These are phyloP conservation scores for Trichoderma atrobrunneum DNA, from an alignment of 2,329 filamentous ascomycete genomes.

Conservation along the genomic window DNA sequence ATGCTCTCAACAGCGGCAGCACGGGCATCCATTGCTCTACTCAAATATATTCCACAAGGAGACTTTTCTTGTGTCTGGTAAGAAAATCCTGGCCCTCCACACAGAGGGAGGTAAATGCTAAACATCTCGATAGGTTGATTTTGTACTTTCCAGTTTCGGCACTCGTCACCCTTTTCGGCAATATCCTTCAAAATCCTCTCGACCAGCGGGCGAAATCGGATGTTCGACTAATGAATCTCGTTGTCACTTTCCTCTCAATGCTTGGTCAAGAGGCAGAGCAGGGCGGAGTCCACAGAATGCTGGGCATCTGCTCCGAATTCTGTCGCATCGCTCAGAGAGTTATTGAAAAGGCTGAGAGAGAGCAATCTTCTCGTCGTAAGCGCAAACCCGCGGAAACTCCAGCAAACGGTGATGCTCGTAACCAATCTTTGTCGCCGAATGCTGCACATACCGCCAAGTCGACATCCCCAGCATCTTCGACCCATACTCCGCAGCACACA, in stretches of 20 bases:
- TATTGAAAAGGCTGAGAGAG: constrained; percentile 86
- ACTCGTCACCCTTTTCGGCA: constrained; percentile 91
- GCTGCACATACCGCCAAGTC: constrained; percentile 4
- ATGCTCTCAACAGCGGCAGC: constrained; percentile 90
- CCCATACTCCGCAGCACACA: background rate
- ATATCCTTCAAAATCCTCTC: constrained; percentile 91
- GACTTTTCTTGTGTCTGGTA: constrained; percentile 95
- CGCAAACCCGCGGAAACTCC: constrained; percentile 65
- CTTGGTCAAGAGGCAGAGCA: constrained; percentile 87
- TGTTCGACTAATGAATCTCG: constrained; percentile 84
- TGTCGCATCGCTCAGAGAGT: constrained; percentile 89
- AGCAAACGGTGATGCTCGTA: constrained; percentile 19
- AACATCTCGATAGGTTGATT: constrained; percentile 62
- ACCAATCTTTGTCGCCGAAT: constrained; percentile 20
- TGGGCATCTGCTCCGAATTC: constrained; percentile 92
- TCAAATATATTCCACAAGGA: constrained; percentile 94
- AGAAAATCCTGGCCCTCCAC: constrained; percentile 31
- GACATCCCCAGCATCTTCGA: background rate
- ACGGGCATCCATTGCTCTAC: constrained; percentile 84
- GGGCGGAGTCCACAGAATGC: constrained; percentile 88
- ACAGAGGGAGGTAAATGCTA: background rate
- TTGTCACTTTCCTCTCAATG: constrained; percentile 87
- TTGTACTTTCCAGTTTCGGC: constrained; percentile 96
- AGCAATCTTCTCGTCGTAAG: constrained; percentile 76
- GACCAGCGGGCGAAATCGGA: constrained; percentile 87